Evolutionary conservation across 2,329 filamentous ascomycete species (phyloP), one percentile per base, ranked within the genome.

Genomic region (Fusarium temperatum): DNA sequence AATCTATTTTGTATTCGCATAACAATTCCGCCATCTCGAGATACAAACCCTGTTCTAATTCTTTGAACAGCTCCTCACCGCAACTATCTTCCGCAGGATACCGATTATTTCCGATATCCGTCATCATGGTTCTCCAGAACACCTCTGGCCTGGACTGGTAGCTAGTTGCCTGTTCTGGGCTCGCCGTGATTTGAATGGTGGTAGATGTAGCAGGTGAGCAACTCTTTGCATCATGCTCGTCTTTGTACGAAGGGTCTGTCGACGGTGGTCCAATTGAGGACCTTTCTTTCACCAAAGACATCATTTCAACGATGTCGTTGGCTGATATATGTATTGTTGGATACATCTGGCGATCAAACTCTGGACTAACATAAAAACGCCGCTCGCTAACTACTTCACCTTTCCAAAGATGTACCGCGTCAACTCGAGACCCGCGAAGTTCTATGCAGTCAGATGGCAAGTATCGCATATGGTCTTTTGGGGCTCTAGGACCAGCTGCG

Each of bases 71-170:
- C 2, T 50, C 28, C 5, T n/a, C 9, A 3, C 47, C 20, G 6
- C 26, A 32, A 0, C 3, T 3, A 2, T 32, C 28, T 30, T 32
- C 20, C 8, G 39, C 22, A 41, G 39, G 39, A 41, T 41, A 8
- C 2, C 12, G 1, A 1, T 13, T 8, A 39, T 14, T 5, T 0
- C 20, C 20, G 7, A n/a, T 15, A 14, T n/a, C 22, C 4, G 6
- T 15, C 5, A 41, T 41, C 39, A 41, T n/a, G 5, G 39, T 42
- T n/a, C 39, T 15, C 14, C 39, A 42, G 39, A n/a, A 42, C 6
- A 42, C 14, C 22, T 42, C 39, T 15, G 39, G 2, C 8, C 39
- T 42, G 22, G 39, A 42, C 22, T 41, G 39, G 22, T 15, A n/a
- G 20, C 3, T 2, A 8, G 2, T 8, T 5, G 0, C 7, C 4